Base-by-base conservation (phyloP, 2,329 filamentous ascomycete genomes). In the Lecanicillium sp. region DNA sequence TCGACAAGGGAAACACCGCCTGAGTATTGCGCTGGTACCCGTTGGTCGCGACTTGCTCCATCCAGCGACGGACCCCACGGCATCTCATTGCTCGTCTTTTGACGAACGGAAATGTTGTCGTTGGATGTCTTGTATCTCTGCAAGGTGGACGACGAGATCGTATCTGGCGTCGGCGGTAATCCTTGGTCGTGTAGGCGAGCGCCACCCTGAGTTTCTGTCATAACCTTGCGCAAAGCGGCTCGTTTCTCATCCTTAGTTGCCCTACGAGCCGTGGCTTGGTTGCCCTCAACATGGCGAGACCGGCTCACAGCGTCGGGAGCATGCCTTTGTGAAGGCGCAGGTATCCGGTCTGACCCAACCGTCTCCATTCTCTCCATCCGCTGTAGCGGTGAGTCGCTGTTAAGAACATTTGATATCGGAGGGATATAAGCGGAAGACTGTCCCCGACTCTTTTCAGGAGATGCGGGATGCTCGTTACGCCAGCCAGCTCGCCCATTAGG, bases 81-180 rank as follows among this genome's bases (percentile, higher is more conserved):
- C 10, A 51, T 56, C 32, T 62, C 58, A 12, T 53, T 49, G 2
- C 46, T 48, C 4, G 46, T 31, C 1, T 44, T 51, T 3, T 51
- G 55, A 4, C 59, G 56, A 7, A 54, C 60, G 0, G 58, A 53
- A 1, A 72, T 51, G 0, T 65, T 67, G 31, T 77, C 73, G 38
- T 68, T 64, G 0, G 72, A 76, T 34, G 62, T 65, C 44, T 74
- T 64, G 42, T 66, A 70, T 12, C 65, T 62, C 5, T 66, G 62
- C 25, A 79, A 59, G 0, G 72, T 74, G 2, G 71, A 70, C 3
- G 71, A 75, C 2, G 74, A 75, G 15, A 77, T 72, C 0, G 75
- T 79, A 46, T 79, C 74, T 0, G 75, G 75, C 0, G 75, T 79
- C 0, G 75, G 75, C 9, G 75, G 75, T 2, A 78, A 57, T 14